A percentile compares a stretch with the other conserved stretches of the same genome.
phyloP scores from a whole-genome alignment of 1,139 yeast species.

The Yamadazyma siamensis region DNA sequence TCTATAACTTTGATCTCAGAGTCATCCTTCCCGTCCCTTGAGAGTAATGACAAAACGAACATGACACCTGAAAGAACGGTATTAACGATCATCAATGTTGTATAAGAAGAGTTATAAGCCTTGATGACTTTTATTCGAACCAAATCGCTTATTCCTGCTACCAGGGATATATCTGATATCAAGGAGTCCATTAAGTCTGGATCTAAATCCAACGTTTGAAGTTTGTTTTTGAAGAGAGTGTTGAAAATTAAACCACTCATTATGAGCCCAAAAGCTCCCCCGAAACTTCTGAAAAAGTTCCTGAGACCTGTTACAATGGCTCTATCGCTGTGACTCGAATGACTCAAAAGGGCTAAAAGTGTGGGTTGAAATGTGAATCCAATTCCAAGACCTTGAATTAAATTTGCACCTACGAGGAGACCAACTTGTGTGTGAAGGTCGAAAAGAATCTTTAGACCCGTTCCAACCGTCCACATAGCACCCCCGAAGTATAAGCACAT shows the following conservation, averaged over 20 bases:
- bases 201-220: neutral
- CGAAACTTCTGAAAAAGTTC: constrained; percentile 50
- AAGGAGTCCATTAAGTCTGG: neutral
- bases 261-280: constrained; percentile 53
- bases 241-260: constrained; percentile 19
- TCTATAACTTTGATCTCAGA: constrained; percentile 2
- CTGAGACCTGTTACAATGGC: constrained; percentile 53
- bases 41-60: constrained; percentile 11
- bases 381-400: constrained; percentile 45
- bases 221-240: constrained; percentile 2
- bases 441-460: constrained; percentile 35
- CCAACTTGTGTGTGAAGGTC: constrained; percentile 25
- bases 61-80: constrained; percentile 12
- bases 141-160: neutral
- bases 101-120: constrained; percentile 6
- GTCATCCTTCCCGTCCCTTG: constrained; percentile 9
- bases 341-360: constrained; percentile 49
- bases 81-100: constrained; percentile 9
- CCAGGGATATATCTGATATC: neutral
- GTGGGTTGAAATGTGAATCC: constrained; percentile 56
- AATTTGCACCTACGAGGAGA: constrained; percentile 28
- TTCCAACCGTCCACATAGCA: constrained; percentile 37
- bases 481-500: constrained; percentile 41
- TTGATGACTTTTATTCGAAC: neutral
- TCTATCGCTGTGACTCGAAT: constrained; percentile 43